Evolutionary conservation across 768 basidiomycete species (phyloP).

Genomic region (Mycena rosella): DNA sequence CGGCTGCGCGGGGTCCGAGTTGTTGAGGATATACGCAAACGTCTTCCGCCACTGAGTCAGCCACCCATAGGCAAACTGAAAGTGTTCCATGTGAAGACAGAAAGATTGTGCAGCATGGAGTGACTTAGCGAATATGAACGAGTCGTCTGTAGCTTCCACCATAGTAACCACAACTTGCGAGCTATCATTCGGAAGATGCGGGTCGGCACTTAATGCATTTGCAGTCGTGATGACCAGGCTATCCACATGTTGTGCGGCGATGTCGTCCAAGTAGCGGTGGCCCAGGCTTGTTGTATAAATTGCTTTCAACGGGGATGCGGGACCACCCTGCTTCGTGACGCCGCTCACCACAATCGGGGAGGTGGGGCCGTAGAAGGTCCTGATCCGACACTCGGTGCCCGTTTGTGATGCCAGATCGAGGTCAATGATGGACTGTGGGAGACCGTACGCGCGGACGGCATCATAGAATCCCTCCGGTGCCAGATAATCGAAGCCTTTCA

Average conservation of each 20-base stretch:
- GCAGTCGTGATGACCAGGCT: too few species aligned
- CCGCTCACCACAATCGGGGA: neutral
- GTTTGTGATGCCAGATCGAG: conserved; percentile 43
- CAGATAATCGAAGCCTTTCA: conserved; percentile 49
- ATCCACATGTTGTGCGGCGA: too few species aligned
- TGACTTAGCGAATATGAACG: too few species aligned
- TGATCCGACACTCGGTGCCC: conserved; percentile 32
- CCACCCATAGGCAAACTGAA: conserved; percentile 45
- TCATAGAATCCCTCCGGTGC: conserved; percentile 49
- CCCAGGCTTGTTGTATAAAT: too few species aligned
- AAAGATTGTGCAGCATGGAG: too few species aligned
- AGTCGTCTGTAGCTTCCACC: too few species aligned
- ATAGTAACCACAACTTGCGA: too few species aligned
- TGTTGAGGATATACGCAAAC: conserved; percentile 30
- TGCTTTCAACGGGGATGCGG: too few species aligned
- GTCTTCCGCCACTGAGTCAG: conserved; percentile 41
- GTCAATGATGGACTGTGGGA: conserved; percentile 42
- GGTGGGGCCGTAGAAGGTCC: conserved; percentile 45
- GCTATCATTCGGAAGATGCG: too few species aligned
- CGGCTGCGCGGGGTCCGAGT: neutral
- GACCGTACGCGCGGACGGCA: conserved; percentile 43
- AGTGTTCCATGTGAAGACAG: conserved; percentile 6
- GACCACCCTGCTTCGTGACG: too few species aligned
- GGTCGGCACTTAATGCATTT: too few species aligned
- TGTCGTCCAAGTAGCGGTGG: too few species aligned